Conservation (phyloP, 2,329 filamentous ascomycete species). For the Beauveria sp. region DNA sequence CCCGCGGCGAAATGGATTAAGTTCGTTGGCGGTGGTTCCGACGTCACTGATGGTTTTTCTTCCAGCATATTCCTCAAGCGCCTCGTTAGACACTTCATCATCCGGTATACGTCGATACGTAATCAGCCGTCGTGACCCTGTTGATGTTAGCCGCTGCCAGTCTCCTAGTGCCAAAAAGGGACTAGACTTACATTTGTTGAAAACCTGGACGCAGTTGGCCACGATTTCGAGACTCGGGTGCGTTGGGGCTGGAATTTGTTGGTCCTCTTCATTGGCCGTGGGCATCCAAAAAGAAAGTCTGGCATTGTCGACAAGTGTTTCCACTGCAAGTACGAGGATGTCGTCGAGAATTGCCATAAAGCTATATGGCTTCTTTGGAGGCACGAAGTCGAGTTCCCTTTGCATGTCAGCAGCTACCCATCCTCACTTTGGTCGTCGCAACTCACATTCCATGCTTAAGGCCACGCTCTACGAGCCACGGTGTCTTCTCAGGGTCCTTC, state of each 20-base stretch:
- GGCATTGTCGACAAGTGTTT: slow-evolving; percentile 69
- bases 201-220: slow-evolving; percentile 73
- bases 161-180: not conserved
- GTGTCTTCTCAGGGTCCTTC: slow-evolving; percentile 54
- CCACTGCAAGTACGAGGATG: slow-evolving; percentile 73
- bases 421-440: not conserved
- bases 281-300: slow-evolving; percentile 96
- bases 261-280: slow-evolving; percentile 70
- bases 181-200: slow-evolving; percentile 69
- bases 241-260: slow-evolving; percentile 66
- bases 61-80: slow-evolving; percentile 29
- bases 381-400: slow-evolving; percentile 55
- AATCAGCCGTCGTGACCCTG: slow-evolving; percentile 81
- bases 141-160: slow-evolving; percentile 11
- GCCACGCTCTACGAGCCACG: slow-evolving; percentile 60
- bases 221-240: slow-evolving; percentile 70
- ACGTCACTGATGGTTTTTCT: slow-evolving; percentile 22
- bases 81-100: slow-evolving; percentile 39
- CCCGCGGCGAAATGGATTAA: slow-evolving; percentile 52
- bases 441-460: slow-evolving; percentile 60
- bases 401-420: slow-evolving; percentile 13
- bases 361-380: slow-evolving; percentile 86
- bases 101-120: slow-evolving; percentile 71
- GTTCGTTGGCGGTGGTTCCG: slow-evolving; percentile 48
- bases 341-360: slow-evolving; percentile 87